Conservation (phyloP, 2,329 filamentous ascomycete genomes). For the Emmonsia crescens region DNA sequence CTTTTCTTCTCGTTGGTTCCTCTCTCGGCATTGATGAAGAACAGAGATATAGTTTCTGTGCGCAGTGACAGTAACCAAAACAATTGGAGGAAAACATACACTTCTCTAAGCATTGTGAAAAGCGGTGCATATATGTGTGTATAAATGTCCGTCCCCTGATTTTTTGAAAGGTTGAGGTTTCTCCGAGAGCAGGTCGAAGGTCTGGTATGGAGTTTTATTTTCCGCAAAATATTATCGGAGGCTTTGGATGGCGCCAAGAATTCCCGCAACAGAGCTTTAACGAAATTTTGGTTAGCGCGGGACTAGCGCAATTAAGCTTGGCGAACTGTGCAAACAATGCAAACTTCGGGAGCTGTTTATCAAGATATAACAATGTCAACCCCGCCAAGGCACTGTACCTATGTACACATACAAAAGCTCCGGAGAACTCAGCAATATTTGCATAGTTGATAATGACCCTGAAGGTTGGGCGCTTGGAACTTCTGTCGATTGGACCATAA, state of each 20-base stretch:
- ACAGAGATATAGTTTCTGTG: neutral
- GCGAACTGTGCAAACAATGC: neutral
- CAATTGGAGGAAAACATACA: slow-evolving; percentile 19
- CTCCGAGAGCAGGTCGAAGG: neutral
- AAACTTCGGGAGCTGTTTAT: neutral
- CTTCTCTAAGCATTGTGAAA: slow-evolving; percentile 33
- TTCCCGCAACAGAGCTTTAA: neutral
- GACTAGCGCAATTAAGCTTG: neutral
- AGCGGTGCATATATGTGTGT: neutral
- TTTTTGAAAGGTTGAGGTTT: neutral
- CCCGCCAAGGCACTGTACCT: too few relatives aligned
- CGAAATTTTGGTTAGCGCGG: neutral
- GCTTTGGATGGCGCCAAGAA: neutral
- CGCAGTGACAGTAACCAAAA: neutral
- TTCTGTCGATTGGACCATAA: too few relatives aligned
- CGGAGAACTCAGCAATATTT: too few relatives aligned
- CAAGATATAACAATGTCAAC: neutral
- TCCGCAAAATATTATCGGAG: neutral
- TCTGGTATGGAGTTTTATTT: neutral
- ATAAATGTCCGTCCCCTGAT: neutral
- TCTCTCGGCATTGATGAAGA: neutral
- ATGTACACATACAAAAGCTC: too few relatives aligned
- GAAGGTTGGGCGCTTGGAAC: too few relatives aligned
- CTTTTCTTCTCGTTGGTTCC: neutral
- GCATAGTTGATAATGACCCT: too few relatives aligned